Evolutionary conservation across 2,329 filamentous ascomycete species (phyloP).

Genomic region (Aspergillus sp.): DNA sequence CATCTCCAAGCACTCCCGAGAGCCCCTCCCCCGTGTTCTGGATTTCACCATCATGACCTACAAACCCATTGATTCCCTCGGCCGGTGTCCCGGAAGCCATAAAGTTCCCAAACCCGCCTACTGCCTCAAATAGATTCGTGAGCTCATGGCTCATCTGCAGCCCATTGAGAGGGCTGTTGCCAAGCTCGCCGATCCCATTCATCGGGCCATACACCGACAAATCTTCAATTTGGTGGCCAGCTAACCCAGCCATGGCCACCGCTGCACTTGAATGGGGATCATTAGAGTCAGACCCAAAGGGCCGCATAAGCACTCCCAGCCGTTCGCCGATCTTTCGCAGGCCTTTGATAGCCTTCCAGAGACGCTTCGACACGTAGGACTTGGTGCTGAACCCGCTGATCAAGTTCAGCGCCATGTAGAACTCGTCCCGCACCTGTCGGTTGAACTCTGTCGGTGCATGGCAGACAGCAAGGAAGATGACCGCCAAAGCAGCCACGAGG

Average conservation of each 20-base stretch:
- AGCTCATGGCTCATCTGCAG: slow-evolving; percentile 64
- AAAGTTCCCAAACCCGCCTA: slow-evolving; percentile 55
- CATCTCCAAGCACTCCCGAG: slow-evolving; percentile 53
- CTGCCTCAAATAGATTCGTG: slow-evolving; percentile 65
- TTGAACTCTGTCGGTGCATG: slow-evolving; percentile 65
- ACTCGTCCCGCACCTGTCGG: slow-evolving; percentile 63
- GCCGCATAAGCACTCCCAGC: slow-evolving; percentile 54
- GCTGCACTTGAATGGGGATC: slow-evolving; percentile 64
- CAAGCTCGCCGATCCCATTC: slow-evolving; percentile 44
- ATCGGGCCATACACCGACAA: slow-evolving; percentile 51
- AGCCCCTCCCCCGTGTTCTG: slow-evolving; percentile 48
- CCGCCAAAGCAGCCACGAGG: slow-evolving; percentile 64
- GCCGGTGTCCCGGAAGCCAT: slow-evolving; percentile 35
- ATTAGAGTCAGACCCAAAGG: slow-evolving; percentile 42
- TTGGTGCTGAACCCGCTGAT: slow-evolving; percentile 64
- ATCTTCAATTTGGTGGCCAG: slow-evolving; percentile 63
- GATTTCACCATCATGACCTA: slow-evolving; percentile 40
- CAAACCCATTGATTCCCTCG: slow-evolving; percentile 44
- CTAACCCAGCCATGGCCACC: slow-evolving; percentile 66
- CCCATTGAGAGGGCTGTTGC: slow-evolving; percentile 59
- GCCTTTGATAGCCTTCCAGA: slow-evolving; percentile 66
- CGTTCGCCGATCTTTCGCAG: slow-evolving; percentile 65
- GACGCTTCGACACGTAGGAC: slow-evolving; percentile 61
- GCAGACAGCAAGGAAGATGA: slow-evolving; percentile 65
- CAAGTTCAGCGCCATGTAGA: slow-evolving; percentile 67